Base-by-base conservation (phyloP, 2,329 filamentous ascomycete species). In the Diaporthe australafricana region DNA sequence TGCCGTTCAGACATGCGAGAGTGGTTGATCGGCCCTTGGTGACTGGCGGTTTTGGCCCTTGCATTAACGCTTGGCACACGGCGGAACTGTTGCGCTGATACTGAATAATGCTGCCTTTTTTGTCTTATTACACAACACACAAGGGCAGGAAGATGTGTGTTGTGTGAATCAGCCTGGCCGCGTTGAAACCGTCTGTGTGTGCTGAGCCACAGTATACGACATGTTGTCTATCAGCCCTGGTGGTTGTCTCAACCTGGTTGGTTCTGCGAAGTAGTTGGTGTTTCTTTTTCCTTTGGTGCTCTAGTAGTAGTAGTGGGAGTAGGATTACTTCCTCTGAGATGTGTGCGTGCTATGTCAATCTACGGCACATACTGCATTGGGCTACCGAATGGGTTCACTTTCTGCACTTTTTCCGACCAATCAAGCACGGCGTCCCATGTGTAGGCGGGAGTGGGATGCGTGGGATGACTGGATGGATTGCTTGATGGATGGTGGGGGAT, bases 101-200 rank as follows among this genome's bases (percentile, higher is more conserved):
- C 52, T 45, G 35, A 60, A 42, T 50, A 53, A 42, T 40, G 27
- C 40, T 47, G 57, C 35, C n/a, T n/a, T 30, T n/a, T 17, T 35
- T 48, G 60, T 40, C 47, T 65, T 60, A 63, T 45, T 40, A 5
- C 52, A 7, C 16, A n/a, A 3, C 17, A 53, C 32, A 22, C 27
- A 35, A 35, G 5, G 9, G 32, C n/a, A 42, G 38, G 25, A 7
- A 67, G 50, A 50, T 42, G 14, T 42, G 32, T 25, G 25, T 69
- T 42, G 32, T 25, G 25, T 69, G 56, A 65, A 48, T 45, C 62
- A 75, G 56, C 75, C 17, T 20, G 57, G 27, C 32, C 32, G 20
- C 30, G 5, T 50, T 65, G 60, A 65, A 65, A 65, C 45, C n/a
- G 17, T 25, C 22, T 65, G 60, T 65, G 52, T 65, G 30, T 65